phyloP scores from a whole-genome alignment of 805 yeast genomes.

The Saturnispora hagleri region DNA sequence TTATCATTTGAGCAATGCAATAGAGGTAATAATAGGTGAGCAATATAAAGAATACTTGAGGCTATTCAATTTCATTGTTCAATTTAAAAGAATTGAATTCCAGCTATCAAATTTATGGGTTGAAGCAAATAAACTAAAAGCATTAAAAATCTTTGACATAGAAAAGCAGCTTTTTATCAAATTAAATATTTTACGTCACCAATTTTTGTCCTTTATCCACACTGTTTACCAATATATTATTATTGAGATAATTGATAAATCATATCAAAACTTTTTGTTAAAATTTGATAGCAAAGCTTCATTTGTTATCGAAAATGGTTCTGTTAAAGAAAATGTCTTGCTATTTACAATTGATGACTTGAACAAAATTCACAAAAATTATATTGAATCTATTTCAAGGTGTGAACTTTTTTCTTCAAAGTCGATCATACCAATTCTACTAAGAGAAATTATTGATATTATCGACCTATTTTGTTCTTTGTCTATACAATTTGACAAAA shows the following conservation, averaged over 20 bases:
- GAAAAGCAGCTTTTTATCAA: constrained; percentile 16
- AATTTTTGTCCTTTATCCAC: constrained; percentile 34
- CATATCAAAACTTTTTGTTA: constrained; percentile 23
- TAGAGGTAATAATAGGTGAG: constrained; percentile 46
- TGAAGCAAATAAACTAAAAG: constrained; percentile 26
- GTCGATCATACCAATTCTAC: constrained; percentile 7
- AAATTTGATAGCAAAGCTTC: constrained; percentile 12
- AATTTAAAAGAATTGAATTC: constrained; percentile 53
- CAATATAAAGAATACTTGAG: constrained; percentile 56
- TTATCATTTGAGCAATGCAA: constrained; percentile 45
- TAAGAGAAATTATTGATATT: constrained; percentile 2
- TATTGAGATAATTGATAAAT: constrained; percentile 38
- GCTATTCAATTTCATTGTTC: constrained; percentile 81
- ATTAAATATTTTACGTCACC: constrained; percentile 31
- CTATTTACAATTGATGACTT: constrained; percentile 42
- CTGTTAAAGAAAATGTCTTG: constrained; percentile 15
- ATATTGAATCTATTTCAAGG: constrained; percentile 28
- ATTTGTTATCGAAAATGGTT: constrained; percentile 8
- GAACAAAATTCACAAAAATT: constrained; percentile 26
- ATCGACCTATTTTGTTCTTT: constrained; percentile 6
- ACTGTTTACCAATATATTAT: constrained; percentile 34
- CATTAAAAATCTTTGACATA: constrained; percentile 14
- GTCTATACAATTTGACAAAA: neutral
- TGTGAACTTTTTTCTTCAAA: constrained; percentile 24
- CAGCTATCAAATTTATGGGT: constrained; percentile 44